Conservation (phyloP, 768 basidiomycete genomes). For the Boletus bicolor region DNA sequence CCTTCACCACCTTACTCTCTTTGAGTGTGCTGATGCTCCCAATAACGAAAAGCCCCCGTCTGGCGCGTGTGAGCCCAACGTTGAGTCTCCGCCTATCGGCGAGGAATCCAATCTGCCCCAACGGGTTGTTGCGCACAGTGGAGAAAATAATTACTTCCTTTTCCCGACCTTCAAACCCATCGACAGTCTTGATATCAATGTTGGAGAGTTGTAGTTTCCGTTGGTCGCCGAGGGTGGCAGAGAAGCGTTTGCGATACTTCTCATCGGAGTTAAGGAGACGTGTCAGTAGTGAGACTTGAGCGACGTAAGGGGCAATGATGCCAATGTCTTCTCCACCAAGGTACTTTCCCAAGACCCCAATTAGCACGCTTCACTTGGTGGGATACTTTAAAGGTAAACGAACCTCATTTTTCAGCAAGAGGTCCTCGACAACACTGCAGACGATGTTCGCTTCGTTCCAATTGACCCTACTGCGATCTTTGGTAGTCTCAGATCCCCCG, state of each 20-base stretch:
- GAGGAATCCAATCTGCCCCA: slow-evolving; percentile 82
- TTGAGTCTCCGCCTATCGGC: slow-evolving; percentile 84
- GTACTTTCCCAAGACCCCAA: slow-evolving; percentile 35
- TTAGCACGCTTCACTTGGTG: slow-evolving; percentile 3
- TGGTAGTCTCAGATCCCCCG: slow-evolving; percentile 58
- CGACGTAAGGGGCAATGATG: slow-evolving; percentile 88
- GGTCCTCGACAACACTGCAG: slow-evolving; percentile 76
- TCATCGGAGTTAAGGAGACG: slow-evolving; percentile 58
- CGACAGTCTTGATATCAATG: slow-evolving; percentile 89
- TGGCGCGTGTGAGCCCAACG: slow-evolving; percentile 87
- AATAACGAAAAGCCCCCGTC: slow-evolving; percentile 78
- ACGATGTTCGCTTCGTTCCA: slow-evolving; percentile 75
- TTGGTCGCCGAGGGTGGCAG: slow-evolving; percentile 55
- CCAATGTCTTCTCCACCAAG: slow-evolving; percentile 79
- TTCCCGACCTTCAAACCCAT: slow-evolving; percentile 92
- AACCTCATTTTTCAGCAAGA: slow-evolving; percentile 72
- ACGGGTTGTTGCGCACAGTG: slow-evolving; percentile 79
- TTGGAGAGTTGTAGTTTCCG: slow-evolving; percentile 61
- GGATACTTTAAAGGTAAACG: slow-evolving; percentile 23
- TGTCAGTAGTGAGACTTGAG: slow-evolving; percentile 77
- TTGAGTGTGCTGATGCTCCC: slow-evolving; percentile 68
- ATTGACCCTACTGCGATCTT: slow-evolving; percentile 75
- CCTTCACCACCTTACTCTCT: slow-evolving; percentile 39
- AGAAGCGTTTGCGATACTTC: slow-evolving; percentile 53
- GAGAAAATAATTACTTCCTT: slow-evolving; percentile 92